Conservation (phyloP, 768 basidiomycete genomes). For the Trametes gibbosa region DNA sequence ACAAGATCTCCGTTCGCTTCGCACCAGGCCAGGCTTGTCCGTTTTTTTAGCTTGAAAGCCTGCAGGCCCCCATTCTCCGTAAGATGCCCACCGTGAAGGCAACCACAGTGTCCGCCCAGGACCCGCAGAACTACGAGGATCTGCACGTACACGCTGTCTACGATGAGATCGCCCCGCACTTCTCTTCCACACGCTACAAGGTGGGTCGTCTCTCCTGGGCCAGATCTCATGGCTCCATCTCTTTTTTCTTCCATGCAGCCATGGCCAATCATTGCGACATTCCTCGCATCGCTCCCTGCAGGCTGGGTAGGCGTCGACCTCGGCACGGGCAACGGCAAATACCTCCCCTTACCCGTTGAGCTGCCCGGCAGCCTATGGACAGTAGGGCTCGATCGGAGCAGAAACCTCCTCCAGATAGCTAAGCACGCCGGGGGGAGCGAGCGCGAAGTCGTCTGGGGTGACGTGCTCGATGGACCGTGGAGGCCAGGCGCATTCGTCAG, state of each 20-base stretch:
- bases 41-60: too few species aligned
- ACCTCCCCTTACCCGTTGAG: constrained; percentile 73
- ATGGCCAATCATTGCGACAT: constrained; percentile 83
- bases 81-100: constrained; percentile 21
- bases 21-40: not conserved
- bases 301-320: constrained; percentile 91
- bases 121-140: constrained; percentile 63
- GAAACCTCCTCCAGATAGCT: constrained; percentile 76
- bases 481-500: constrained; percentile 78
- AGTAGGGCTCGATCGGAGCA: constrained; percentile 82
- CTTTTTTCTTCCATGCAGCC: constrained; percentile 46
- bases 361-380: constrained; percentile 63
- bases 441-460: constrained; percentile 78
- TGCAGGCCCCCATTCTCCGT: too few species aligned
- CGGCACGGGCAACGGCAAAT: constrained; percentile 98
- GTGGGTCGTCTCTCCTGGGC: constrained; percentile 36
- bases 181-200: constrained; percentile 88
- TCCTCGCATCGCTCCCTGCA: constrained; percentile 66
- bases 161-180: constrained; percentile 82
- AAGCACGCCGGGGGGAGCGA: constrained; percentile 50
- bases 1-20: not conserved
- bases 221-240: not conserved
- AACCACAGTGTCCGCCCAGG: constrained; percentile 34
- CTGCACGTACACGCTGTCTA: constrained; percentile 81
- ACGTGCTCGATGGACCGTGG: constrained; percentile 74